These are phyloP conservation scores for Mimosa bimucronata DNA, from an alignment of 306 rosid genomes.

Conservation along the genomic window DNA sequence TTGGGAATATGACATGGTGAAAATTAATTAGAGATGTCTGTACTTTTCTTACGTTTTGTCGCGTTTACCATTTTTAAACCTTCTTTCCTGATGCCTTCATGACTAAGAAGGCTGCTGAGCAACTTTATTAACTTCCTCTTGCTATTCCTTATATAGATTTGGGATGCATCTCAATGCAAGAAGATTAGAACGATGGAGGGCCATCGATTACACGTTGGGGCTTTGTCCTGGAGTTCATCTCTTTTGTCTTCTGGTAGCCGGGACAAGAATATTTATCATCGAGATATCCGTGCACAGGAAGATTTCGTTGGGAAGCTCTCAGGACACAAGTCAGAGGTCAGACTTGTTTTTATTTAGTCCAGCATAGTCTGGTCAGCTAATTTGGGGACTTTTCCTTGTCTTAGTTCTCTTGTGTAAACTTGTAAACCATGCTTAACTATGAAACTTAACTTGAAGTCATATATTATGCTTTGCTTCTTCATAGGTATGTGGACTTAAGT, in stretches of 20 bases:
- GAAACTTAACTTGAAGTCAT: slow-evolving; percentile 21
- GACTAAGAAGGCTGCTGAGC: slow-evolving; percentile 26
- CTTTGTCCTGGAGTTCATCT: slow-evolving; percentile 94
- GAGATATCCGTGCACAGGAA: slow-evolving; percentile 90
- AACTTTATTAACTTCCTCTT: slow-evolving; percentile 28
- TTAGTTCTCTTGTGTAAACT: background rate
- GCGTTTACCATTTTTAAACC: background rate
- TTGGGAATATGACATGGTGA: background rate
- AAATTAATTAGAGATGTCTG: background rate
- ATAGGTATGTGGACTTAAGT: slow-evolving; percentile 95
- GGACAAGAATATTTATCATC: slow-evolving; percentile 89
- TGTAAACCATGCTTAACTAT: background rate
- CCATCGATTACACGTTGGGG: slow-evolving; percentile 79
- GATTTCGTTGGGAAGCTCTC: slow-evolving; percentile 91
- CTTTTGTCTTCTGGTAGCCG: slow-evolving; percentile 93
- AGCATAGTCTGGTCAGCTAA: slow-evolving; percentile 34
- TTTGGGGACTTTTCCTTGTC: background rate
- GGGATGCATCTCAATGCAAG: slow-evolving; percentile 96
- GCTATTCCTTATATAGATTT: slow-evolving; percentile 59
- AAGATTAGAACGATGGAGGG: slow-evolving; percentile 87
- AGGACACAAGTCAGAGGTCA: slow-evolving; percentile 98
- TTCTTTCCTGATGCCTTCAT: slow-evolving; percentile 4
- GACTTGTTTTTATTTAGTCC: slow-evolving; percentile 35
- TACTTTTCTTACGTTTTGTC: slow-evolving; percentile 25
- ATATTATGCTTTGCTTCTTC: slow-evolving; percentile 31